Evolutionary conservation across 208 protist species (phyloP).

Genomic region (Leishmania tarentolae): DNA sequence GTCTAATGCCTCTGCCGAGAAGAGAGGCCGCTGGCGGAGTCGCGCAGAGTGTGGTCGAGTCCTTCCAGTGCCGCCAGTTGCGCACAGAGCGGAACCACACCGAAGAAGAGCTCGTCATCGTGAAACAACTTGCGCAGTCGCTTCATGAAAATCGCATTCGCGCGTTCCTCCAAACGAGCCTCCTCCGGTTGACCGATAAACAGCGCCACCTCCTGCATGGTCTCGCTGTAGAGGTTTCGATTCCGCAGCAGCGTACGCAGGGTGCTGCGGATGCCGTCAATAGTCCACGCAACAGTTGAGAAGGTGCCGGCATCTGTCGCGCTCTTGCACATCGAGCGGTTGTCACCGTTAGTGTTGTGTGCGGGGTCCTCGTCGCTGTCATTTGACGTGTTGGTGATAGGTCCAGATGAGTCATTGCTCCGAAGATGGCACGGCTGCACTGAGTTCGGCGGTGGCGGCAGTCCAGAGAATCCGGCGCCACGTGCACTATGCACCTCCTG

Average conservation of each 20-base stretch:
- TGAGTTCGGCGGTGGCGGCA: conserved; percentile 7
- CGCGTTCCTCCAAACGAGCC: conserved; percentile 45
- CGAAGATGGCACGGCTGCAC: background rate
- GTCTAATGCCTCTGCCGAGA: conserved; percentile 3
- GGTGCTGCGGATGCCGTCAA: conserved; percentile 48
- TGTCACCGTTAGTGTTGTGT: no score
- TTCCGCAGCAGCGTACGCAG: conserved; percentile 48
- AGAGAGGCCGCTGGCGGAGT: background rate
- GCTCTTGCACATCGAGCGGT: background rate
- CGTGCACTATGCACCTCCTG: background rate
- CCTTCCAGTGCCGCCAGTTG: conserved; percentile 74
- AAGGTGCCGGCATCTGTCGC: conserved; percentile 10
- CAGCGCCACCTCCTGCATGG: conserved; percentile 49
- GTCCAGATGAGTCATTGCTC: background rate
- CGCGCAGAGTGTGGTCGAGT: conserved; percentile 28
- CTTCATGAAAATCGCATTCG: conserved; percentile 71
- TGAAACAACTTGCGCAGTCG: conserved; percentile 45
- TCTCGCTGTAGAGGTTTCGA: conserved; percentile 44
- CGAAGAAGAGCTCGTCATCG: conserved; percentile 54
- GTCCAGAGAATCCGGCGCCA: background rate
- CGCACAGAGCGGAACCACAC: conserved; percentile 62
- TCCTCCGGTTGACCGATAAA: conserved; percentile 58
- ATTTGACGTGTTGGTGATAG: background rate
- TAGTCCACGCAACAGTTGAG: conserved; percentile 44
- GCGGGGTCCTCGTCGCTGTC: background rate